A percentile compares a stretch with the other conserved stretches of the same genome.
Evolutionary conservation across 345 rosid species (phyloP).

Genomic region (Raphanus raphanistrum): DNA sequence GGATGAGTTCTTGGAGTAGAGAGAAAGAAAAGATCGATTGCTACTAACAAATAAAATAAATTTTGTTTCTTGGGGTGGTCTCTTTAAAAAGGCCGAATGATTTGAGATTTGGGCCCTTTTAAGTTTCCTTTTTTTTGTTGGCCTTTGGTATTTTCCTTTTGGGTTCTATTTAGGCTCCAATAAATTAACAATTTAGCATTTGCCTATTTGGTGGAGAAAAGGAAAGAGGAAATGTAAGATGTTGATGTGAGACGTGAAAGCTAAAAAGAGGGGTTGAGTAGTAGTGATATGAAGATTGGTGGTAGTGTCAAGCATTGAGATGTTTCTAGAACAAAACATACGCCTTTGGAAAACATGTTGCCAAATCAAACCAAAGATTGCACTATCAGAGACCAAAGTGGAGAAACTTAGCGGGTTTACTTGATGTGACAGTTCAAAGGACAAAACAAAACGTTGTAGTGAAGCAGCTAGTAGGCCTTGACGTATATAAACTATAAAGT

Average conservation of each 20-base stretch:
- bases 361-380: not conserved
- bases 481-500: not conserved
- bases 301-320: not conserved
- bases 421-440: not conserved
- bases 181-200: not conserved
- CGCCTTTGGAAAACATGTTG: not conserved
- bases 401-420: not conserved
- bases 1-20: slow-evolving; percentile 25
- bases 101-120: not conserved
- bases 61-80: not conserved
- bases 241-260: not conserved
- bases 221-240: not conserved
- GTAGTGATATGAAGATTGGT: not conserved
- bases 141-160: no score
- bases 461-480: not conserved
- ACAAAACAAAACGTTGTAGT: not conserved
- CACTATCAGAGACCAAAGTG: not conserved
- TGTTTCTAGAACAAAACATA: not conserved
- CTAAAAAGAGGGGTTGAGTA: no score
- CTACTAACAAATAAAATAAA: not conserved
- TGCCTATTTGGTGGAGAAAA: not conserved
- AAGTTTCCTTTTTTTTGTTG: not conserved
- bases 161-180: not conserved
- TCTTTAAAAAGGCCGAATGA: not conserved
- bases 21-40: slow-evolving; percentile 30